Evolutionary conservation across 208 protist genomes (phyloP), one percentile per base, ranked within the genome.

Genomic region (Angomonas deanei): DNA sequence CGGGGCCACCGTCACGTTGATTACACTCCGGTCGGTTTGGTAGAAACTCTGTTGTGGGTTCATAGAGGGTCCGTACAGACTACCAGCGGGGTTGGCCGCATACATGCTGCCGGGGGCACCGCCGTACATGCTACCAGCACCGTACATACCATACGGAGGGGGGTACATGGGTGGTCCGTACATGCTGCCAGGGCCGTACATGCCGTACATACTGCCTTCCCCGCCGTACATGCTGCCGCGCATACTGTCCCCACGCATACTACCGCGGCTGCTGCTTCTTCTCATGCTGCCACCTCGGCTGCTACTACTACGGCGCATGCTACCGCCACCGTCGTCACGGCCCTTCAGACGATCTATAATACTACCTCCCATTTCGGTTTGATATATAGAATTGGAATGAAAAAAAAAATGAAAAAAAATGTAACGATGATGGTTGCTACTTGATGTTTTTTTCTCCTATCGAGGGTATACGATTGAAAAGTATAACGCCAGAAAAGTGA

Each of bases 321-420:
- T 42, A 42, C 36, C 15, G 36, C 36, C 36, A n/a, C 36, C 11
- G 36, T n/a, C n/a, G n/a, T n/a, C n/a, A n/a, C n/a, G 36, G 36
- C 36, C 15, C 36, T 53, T 10, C 47, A 53, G 26, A 17, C 15
- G 17, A 17, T 13, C 38, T 13, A 17, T 17, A 17, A 17, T 17
- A 13, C 38, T 47, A 17, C 17, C 38, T 17, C 13, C 13, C 24
- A 64, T 13, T 49, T 49, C 42, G 4, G 24, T 49, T 1, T 19
- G 55, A 68, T 38, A 68, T n/a, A 24, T 19, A 68, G 4, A 57
- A 5, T 19, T 3, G 30, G 4, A 57, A 24, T 6, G 28, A 23
- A 49, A 59, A 32, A 55, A 17, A 69, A 28, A 65, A 17, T 42
- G 27, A 58, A 52, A 19, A 60, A n/a, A n/a, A n/a, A n/a, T n/a